Evolutionary conservation across 148 eudicot genomes (phyloP).

Genomic region (Heliosperma pusillum): DNA sequence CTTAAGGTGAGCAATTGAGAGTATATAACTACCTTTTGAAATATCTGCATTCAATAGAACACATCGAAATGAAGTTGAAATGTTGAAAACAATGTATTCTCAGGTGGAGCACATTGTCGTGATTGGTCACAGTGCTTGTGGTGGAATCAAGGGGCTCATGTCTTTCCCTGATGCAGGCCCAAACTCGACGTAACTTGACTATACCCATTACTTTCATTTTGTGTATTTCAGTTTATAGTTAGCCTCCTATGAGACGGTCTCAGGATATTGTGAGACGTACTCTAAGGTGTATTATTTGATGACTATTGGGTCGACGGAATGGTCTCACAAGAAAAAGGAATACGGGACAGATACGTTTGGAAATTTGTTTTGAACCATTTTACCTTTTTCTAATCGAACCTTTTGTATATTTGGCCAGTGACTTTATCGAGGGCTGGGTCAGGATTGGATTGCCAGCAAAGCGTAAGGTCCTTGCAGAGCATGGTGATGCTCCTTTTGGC

Average conservation of each 20-base stretch:
- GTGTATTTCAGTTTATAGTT: too few relatives aligned
- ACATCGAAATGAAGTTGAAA: neutral
- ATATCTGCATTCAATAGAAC: neutral
- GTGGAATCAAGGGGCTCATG: conserved; percentile 99
- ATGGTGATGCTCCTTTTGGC: conserved; percentile 37
- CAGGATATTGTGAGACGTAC: too few relatives aligned
- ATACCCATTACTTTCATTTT: too few relatives aligned
- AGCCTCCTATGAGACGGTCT: too few relatives aligned
- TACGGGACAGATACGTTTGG: too few relatives aligned
- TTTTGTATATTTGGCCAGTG: conserved; percentile 36
- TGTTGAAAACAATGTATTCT: neutral
- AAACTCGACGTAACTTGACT: conserved; percentile 49
- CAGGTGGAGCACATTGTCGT: conserved; percentile 82
- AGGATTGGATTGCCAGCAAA: conserved; percentile 79
- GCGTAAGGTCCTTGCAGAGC: conserved; percentile 60
- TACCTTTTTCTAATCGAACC: neutral
- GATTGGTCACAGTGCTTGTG: conserved; percentile 93
- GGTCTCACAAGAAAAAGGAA: too few relatives aligned
- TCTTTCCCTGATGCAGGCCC: conserved; percentile 65
- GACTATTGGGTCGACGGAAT: too few relatives aligned
- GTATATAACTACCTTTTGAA: too few relatives aligned
- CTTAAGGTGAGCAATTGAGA: conserved; percentile 55
- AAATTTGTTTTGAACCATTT: too few relatives aligned
- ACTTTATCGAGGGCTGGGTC: conserved; percentile 95
- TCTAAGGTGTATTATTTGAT: too few relatives aligned